phyloP scores from a whole-genome alignment of 352 stramenopile species.

The Blastocystis sp. region DNA sequence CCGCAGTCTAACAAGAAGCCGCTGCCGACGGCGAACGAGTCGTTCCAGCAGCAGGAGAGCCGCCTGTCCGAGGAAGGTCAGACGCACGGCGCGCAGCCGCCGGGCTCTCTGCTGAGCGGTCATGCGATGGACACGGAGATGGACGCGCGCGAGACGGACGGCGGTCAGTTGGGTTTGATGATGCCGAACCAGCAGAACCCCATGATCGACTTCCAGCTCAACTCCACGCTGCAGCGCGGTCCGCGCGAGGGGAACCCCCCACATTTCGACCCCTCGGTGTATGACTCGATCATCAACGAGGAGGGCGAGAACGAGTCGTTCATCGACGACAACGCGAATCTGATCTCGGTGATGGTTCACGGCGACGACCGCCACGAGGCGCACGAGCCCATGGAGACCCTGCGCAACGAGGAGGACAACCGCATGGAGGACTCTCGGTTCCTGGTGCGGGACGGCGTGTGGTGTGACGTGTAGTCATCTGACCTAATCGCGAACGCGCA shows the following conservation, averaged over 20 bases:
- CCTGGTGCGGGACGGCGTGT: background rate
- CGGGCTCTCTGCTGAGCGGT: background rate
- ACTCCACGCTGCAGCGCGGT: background rate
- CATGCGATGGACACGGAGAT: background rate
- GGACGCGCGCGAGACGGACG: background rate
- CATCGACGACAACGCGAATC: slow-evolving; percentile 6
- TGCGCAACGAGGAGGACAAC: background rate
- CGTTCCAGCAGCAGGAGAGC: no score
- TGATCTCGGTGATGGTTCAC: slow-evolving; percentile 16
- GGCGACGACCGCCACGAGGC: background rate
- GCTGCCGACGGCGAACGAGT: no score
- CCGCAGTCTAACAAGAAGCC: no score
- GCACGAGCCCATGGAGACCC: background rate
- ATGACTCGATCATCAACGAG: slow-evolving; percentile 34
- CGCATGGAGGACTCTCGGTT: background rate
- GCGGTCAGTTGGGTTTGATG: background rate
- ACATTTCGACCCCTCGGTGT: background rate
- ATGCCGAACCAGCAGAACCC: background rate
- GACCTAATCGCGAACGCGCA: slow-evolving; percentile 46
- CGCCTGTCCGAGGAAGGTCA: no score
- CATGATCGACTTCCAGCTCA: slow-evolving; percentile 31
- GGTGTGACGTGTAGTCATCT: slow-evolving; percentile 21
- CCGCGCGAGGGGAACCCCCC: background rate
- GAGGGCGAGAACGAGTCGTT: background rate
- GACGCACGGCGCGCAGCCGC: no score